A percentile compares a stretch with the other conserved stretches of the same genome.
Conservation (phyloP, 1,284 basidiomycete genomes). For the Cryptococcus sp. region DNA sequence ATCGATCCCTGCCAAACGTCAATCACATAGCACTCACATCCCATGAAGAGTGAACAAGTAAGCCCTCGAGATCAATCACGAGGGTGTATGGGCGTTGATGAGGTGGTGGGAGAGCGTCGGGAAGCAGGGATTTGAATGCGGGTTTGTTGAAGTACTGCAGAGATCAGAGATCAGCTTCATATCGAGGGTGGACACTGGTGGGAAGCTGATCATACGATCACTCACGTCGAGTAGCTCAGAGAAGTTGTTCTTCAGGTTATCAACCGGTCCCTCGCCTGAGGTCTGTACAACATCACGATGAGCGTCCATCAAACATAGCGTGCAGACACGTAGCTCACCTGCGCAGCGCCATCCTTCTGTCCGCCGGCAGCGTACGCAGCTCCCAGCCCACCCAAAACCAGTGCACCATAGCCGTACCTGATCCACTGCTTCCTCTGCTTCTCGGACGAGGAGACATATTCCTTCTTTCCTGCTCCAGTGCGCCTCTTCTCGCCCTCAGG, state of each 20-base stretch:
- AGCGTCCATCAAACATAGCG: background rate
- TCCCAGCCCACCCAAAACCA: slow-evolving; percentile 60
- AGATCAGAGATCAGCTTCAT: background rate
- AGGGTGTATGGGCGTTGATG: slow-evolving; percentile 91
- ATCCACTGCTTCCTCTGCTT: slow-evolving; percentile 62
- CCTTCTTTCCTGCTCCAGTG: slow-evolving; percentile 45
- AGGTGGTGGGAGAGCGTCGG: slow-evolving; percentile 79
- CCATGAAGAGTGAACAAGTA: slow-evolving; percentile 90
- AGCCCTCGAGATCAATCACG: slow-evolving; percentile 86
- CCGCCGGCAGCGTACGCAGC: slow-evolving; percentile 51
- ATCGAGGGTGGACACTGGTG: background rate
- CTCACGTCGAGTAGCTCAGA: slow-evolving; percentile 40
- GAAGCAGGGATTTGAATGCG: slow-evolving; percentile 86
- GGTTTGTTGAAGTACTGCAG: slow-evolving; percentile 86
- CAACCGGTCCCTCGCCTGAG: slow-evolving; percentile 9
- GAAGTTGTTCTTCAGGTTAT: slow-evolving; percentile 37
- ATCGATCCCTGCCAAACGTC: background rate
- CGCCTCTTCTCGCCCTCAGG: slow-evolving; percentile 30
- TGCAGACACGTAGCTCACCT: background rate
- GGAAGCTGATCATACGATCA: slow-evolving; percentile 13
- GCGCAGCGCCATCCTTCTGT: background rate
- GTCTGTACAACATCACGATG: background rate
- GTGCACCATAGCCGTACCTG: slow-evolving; percentile 56
- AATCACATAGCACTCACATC: slow-evolving; percentile 65
- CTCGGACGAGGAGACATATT: slow-evolving; percentile 66